Base-by-base conservation (phyloP, 768 basidiomycete species). In the Lentinula sp. region DNA sequence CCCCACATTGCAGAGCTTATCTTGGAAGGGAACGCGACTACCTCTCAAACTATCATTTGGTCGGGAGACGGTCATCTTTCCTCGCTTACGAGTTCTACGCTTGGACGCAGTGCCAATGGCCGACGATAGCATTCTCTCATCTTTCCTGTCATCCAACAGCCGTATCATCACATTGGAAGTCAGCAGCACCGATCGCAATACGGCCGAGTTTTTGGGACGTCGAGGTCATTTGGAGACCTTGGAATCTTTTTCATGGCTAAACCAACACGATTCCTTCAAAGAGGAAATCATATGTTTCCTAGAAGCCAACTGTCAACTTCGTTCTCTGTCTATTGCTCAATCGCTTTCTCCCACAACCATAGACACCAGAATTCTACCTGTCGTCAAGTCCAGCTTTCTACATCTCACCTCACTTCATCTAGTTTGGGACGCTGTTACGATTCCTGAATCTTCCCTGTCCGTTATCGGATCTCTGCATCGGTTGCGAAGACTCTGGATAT, bases 401-500 rank as follows among this genome's bases (percentile, higher is more conserved):
- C n/a, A 53, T 7, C 60, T 74, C 11, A 67, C 67, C 5, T 65
- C 65, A 9, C 71, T 74, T 16, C 66, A 68, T 35, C 63, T 74
- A 5, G 63, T 67, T 3, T 71, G 67, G 62, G 63, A 65, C 8
- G 60, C 35, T 4, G 35, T 60, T 9, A 34, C 55, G 4, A 67
- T 72, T 13, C 54, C 65, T 6, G 63, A 66, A 43, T 54, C 62
- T 23, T 64, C 68, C 3, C 60, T 74, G 7, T 53, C 43, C n/a
- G 51, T 53, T 16, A 56, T 74, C 21, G 64, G 66, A 5, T 57
- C 64, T 3, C 61, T 71, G 43, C 23, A 50, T 9, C 62, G 66
- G 9, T 66, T 74, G 2, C 51, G 62, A 28, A 64, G 61, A 52
- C 63, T 74, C 9, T 72, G 70, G 69, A 37, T 74, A 13, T 71